These are phyloP conservation scores for Phytophthora constricta DNA, from an alignment of 352 stramenopile species.

Conservation along the genomic window DNA sequence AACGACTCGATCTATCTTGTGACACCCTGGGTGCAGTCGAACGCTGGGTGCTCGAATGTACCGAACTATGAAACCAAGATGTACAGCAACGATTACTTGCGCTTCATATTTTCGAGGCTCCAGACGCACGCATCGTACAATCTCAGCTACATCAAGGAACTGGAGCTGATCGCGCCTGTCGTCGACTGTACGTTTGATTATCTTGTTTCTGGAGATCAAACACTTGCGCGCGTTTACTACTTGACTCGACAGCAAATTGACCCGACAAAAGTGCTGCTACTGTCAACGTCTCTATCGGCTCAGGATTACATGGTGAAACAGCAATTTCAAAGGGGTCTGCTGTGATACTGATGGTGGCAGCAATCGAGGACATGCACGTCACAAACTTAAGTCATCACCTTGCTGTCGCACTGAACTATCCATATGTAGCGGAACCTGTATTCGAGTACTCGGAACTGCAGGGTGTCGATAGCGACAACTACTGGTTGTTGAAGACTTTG, in stretches of 20 bases:
- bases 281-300: slow-evolving; percentile 30
- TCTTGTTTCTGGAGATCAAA: slow-evolving; percentile 24
- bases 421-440: slow-evolving; percentile 28
- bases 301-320: slow-evolving; percentile 37
- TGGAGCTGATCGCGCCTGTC: slow-evolving; percentile 46
- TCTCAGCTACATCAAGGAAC: slow-evolving; percentile 31
- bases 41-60: slow-evolving; percentile 28
- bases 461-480: slow-evolving; percentile 27
- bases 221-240: slow-evolving; percentile 33
- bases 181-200: slow-evolving; percentile 46
- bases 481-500: slow-evolving; percentile 25
- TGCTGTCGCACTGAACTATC: slow-evolving; percentile 35
- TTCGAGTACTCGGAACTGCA: slow-evolving; percentile 25
- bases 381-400: slow-evolving; percentile 29
- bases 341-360: slow-evolving; percentile 22
- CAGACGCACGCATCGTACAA: slow-evolving; percentile 28
- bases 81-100: slow-evolving; percentile 44
- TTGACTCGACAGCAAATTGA: slow-evolving; percentile 26
- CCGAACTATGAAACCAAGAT: slow-evolving; percentile 18
- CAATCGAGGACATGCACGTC: slow-evolving; percentile 36
- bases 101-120: slow-evolving; percentile 31
- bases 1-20: slow-evolving; percentile 52
- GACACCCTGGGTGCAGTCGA: slow-evolving; percentile 24
- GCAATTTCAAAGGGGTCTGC: slow-evolving; percentile 31
- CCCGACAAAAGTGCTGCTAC: slow-evolving; percentile 21